Conservation (phyloP, 2,329 filamentous ascomycete genomes). For the Fusarium penzigii region DNA sequence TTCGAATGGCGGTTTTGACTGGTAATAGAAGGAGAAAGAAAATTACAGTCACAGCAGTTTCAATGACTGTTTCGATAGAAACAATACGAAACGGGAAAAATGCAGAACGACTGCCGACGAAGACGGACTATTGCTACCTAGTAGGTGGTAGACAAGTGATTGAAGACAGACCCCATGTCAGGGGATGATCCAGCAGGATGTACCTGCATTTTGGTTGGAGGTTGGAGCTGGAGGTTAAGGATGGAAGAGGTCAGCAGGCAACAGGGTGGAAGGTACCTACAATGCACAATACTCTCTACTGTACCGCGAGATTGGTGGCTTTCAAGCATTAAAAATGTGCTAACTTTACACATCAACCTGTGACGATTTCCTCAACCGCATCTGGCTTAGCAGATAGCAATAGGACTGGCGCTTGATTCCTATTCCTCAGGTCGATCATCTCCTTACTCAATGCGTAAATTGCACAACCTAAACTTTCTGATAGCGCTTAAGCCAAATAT, state of each 20-base stretch:
- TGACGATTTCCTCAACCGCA: neutral
- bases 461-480: no score
- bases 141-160: neutral
- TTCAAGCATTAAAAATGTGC: no score
- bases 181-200: conserved; percentile 22
- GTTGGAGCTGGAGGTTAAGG: conserved; percentile 6
- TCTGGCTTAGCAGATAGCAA: neutral
- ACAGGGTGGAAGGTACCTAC: no score
- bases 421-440: no score
- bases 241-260: no score
- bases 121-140: neutral
- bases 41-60: neutral
- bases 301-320: no score
- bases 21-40: neutral
- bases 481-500: conserved; percentile 13
- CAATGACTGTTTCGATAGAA: neutral
- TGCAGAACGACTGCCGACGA: neutral
- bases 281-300: no score
- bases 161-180: conserved; percentile 26
- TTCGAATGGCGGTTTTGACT: neutral
- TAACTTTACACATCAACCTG: neutral
- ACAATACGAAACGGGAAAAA: conserved; percentile 11
- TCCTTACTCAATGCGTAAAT: no score
- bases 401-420: neutral
- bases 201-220: conserved; percentile 32